Base-by-base conservation (phyloP, 768 basidiomycete genomes). In the Rhodotorula graminis region DNA sequence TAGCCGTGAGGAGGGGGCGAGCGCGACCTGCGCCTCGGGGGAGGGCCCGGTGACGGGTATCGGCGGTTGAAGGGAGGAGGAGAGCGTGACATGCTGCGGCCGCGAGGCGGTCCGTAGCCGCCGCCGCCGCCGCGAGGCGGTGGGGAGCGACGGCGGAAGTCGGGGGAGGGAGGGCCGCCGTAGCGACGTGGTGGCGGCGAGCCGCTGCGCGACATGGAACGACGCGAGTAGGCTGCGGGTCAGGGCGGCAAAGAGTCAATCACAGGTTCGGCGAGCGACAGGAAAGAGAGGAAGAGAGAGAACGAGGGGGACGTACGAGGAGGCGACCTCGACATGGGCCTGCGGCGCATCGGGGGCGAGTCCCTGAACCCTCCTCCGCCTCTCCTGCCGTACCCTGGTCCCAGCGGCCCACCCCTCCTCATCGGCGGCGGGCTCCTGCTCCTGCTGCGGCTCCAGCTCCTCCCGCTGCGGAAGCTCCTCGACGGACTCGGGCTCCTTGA, bases 391-490 rank as follows among this genome's bases (percentile, higher is more conserved):
- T 61, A 61, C 44, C n/a, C 49, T 15, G 29, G 29, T 21, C 47
- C 46, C 21, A 33, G 46, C 44, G 14, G 14, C 18, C 44, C 44
- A 18, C 44, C 31, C 18, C 56, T 31, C 65, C 70, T 40, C 29
- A 40, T 42, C 40, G 23, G 3, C 25, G 61, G 66, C 44, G 65
- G 71, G 44, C 56, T 59, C 31, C 65, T 42, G 27, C 71, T 67
- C 29, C 61, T 52, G 33, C 65, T 67, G 42, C 71, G 31, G 40
- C 71, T 72, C 66, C 66, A 63, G 61, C 65, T 67, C 50, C 70
- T 57, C 11, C 61, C 66, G 31, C 70, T 71, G 23, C 71, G 27
- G 37, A 52, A 67, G 21, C 66, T 67, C 50, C 71, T 59, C 29
- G 65, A 50, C n/a, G 66, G 62, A 52, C 62, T 67, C 62, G 65